A percentile compares a stretch with the other conserved stretches of the same genome.
These are phyloP conservation scores for Neoboletus subvelutipes DNA, from an alignment of 768 basidiomycete species.

Conservation along the genomic window DNA sequence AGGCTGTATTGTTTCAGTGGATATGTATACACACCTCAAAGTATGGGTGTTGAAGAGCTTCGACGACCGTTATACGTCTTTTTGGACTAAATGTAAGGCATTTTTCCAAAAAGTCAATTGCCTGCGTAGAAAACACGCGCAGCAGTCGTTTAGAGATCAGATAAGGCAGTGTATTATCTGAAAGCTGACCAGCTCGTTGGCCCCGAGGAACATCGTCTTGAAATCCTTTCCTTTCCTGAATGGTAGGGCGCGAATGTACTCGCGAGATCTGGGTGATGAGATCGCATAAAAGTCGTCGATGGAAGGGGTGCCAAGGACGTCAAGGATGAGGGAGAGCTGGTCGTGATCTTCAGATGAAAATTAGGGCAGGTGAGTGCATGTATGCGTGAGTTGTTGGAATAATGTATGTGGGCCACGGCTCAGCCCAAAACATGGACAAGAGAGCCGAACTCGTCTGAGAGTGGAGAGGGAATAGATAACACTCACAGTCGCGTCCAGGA, in stretches of 20 bases:
- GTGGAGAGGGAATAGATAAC: background rate
- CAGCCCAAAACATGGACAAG: background rate
- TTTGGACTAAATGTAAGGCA: conserved; percentile 85
- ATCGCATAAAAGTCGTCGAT: conserved; percentile 96
- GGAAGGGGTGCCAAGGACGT: conserved; percentile 87
- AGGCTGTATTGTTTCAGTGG: background rate
- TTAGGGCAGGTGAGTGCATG: background rate
- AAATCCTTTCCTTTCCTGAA: conserved; percentile 82
- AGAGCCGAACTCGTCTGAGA: background rate
- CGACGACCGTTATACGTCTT: conserved; percentile 82
- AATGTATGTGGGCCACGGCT: background rate
- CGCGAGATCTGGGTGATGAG: conserved; percentile 72
- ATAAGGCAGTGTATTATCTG: background rate
- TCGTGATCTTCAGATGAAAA: conserved; percentile 66
- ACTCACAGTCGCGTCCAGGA: conserved; percentile 86
- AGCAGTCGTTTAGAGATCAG: background rate
- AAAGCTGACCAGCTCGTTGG: conserved; percentile 57
- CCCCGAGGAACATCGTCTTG: conserved; percentile 65
- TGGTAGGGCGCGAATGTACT: conserved; percentile 86
- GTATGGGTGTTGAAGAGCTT: conserved; percentile 89
- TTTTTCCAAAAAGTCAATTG: conserved; percentile 75
- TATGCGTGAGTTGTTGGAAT: background rate
- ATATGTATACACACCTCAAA: conserved; percentile 54
- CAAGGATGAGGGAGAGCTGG: conserved; percentile 89
- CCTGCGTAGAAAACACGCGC: conserved; percentile 35